phyloP scores from a whole-genome alignment of 148 eudicot species.

The Agrostemma githago region DNA sequence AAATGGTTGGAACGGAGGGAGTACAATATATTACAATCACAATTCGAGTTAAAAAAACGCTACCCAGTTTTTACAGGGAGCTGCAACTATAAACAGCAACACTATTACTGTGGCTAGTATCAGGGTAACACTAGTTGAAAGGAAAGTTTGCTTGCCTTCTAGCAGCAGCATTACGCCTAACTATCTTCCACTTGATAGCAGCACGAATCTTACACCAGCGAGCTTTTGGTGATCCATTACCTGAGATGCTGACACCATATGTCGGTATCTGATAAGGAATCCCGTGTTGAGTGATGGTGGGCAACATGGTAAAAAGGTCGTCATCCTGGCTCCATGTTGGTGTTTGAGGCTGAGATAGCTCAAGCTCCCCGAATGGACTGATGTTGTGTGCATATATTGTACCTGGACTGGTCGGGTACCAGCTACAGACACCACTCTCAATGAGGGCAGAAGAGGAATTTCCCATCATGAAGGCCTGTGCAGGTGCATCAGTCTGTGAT shows the following conservation, averaged over 20 bases:
- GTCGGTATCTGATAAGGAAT: conserved; percentile 24
- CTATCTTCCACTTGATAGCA: conserved; percentile 56
- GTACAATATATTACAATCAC: not conserved
- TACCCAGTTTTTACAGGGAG: conserved; percentile 17
- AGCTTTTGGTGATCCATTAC: conserved; percentile 39
- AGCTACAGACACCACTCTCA: conserved; percentile 21
- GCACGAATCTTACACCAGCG: conserved; percentile 71
- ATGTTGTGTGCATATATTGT: conserved; percentile 20
- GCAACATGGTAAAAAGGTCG: conserved; percentile 24
- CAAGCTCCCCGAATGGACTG: conserved; percentile 20
- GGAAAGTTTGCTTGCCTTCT: conserved; percentile 28
- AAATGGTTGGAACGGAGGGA: no score
- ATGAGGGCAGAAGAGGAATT: conserved; percentile 25
- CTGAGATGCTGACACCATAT: conserved; percentile 23
- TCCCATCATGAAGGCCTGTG: conserved; percentile 18
- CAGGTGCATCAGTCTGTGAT: conserved; percentile 28
- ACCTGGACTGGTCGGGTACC: conserved; percentile 22
- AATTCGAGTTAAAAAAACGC: conserved; percentile 7
- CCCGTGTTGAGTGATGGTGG: conserved; percentile 24
- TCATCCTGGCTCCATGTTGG: conserved; percentile 35
- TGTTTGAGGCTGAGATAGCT: conserved; percentile 23
- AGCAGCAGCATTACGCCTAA: conserved; percentile 49
- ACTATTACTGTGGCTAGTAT: conserved; percentile 3
- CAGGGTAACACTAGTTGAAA: conserved; percentile 15
- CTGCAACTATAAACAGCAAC: conserved; percentile 8